These are phyloP conservation scores for Diaporthe helianthi DNA, from an alignment of 2,329 filamentous ascomycete species.

Conservation along the genomic window DNA sequence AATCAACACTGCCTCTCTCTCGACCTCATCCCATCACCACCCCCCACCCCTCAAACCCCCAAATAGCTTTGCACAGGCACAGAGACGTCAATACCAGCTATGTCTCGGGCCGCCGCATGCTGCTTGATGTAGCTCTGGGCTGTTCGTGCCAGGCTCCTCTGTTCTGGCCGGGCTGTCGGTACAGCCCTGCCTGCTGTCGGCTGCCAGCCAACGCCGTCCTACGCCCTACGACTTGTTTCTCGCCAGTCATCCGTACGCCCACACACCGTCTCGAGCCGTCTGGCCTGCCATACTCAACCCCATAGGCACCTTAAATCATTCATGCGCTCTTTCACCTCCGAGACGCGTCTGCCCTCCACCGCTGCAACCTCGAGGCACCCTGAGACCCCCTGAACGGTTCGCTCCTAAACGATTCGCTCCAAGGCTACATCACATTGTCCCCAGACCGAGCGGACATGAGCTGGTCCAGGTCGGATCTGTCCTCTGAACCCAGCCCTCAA, in stretches of 20 bases:
- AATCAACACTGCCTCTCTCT: conserved; percentile 14
- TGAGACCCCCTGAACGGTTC: conserved; percentile 24
- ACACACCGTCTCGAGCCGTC: neutral
- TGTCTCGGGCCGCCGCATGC: conserved; percentile 33
- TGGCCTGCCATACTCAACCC: conserved; percentile 36
- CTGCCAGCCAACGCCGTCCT: neutral
- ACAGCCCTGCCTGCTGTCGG: conserved; percentile 15
- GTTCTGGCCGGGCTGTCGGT: conserved; percentile 27
- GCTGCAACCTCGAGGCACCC: conserved; percentile 27
- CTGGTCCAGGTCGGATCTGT: conserved; percentile 42
- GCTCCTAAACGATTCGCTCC: conserved; percentile 31
- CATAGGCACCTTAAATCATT: conserved; percentile 32
- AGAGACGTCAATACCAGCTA: conserved; percentile 33
- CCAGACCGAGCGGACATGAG: conserved; percentile 42
- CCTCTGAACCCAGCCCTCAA: conserved; percentile 45
- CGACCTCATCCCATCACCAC: neutral
- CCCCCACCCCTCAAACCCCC: neutral
- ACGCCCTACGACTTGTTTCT: conserved; percentile 10
- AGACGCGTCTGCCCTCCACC: conserved; percentile 42
- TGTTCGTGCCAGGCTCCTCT: conserved; percentile 30
- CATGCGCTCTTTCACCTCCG: conserved; percentile 23
- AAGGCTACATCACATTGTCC: conserved; percentile 30
- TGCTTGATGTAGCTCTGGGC: conserved; percentile 35
- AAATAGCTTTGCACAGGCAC: conserved; percentile 14
- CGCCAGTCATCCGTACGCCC: neutral